Conservation (phyloP, 2,329 filamentous ascomycete genomes). For the Zasmidium citrigriseum region DNA sequence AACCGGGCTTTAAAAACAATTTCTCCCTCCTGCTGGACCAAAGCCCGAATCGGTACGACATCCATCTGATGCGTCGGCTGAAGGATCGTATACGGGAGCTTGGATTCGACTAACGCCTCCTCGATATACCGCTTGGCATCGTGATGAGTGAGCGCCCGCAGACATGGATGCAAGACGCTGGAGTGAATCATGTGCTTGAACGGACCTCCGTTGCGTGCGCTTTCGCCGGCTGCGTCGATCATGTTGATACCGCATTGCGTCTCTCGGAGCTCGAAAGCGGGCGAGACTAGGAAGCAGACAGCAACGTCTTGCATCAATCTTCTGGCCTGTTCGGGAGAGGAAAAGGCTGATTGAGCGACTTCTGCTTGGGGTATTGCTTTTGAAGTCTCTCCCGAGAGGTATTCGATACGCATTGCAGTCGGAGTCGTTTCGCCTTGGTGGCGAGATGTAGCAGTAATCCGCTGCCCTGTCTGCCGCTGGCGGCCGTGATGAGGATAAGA, state of each 20-base stretch:
- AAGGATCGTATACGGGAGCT: conserved; percentile 38
- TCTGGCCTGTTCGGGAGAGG: conserved; percentile 20
- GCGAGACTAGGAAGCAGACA: conserved; percentile 37
- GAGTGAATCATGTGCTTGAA: conserved; percentile 39
- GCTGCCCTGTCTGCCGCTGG: conserved; percentile 40
- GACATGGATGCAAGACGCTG: conserved; percentile 37
- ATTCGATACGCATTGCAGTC: conserved; percentile 36
- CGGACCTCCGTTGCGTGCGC: neutral
- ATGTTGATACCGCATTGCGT: conserved; percentile 38
- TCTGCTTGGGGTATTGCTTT: conserved; percentile 34
- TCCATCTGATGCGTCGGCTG: conserved; percentile 41
- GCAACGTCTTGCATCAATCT: conserved; percentile 35
- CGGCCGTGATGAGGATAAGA: conserved; percentile 41
- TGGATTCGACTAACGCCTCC: conserved; percentile 38
- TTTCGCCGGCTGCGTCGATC: conserved; percentile 37
- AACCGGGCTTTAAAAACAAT: conserved; percentile 27
- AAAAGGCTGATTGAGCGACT: conserved; percentile 36
- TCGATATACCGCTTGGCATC: conserved; percentile 39
- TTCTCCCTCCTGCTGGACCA: conserved; percentile 24
- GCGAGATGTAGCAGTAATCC: conserved; percentile 38
- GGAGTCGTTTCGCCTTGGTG: conserved; percentile 35
- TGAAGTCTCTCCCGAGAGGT: conserved; percentile 31
- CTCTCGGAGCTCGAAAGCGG: conserved; percentile 39
- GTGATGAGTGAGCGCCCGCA: conserved; percentile 40
- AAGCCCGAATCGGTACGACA: conserved; percentile 25